Evolutionary conservation across 2,329 filamentous ascomycete genomes (phyloP).

Genomic region (Calonectria pauciramosa): DNA sequence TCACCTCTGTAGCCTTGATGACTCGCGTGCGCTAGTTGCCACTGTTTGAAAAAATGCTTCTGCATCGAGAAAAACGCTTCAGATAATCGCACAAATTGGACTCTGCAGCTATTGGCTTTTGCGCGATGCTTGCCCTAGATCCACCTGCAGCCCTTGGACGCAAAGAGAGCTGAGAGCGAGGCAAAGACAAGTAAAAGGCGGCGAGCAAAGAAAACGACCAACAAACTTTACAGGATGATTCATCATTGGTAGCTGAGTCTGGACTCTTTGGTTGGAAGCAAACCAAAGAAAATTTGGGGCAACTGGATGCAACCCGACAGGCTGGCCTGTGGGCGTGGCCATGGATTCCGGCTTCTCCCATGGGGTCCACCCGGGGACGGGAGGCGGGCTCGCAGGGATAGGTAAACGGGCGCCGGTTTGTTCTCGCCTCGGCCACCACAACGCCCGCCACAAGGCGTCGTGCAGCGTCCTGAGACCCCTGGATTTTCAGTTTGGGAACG

Average conservation of each 20-base stretch:
- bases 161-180: conserved; percentile 22
- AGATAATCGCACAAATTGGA: conserved; percentile 31
- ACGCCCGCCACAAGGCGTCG: conserved; percentile 35
- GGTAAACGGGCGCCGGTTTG: conserved; percentile 46
- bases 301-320: conserved; percentile 48
- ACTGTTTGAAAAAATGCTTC: background rate
- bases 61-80: conserved; percentile 17
- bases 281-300: conserved; percentile 35
- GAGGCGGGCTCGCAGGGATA: conserved; percentile 36
- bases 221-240: conserved; percentile 32
- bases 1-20: conserved; percentile 4
- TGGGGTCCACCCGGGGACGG: conserved; percentile 33
- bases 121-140: conserved; percentile 17
- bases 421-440: conserved; percentile 48
- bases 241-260: conserved; percentile 28
- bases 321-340: conserved; percentile 37
- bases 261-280: conserved; percentile 20
- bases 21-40: background rate
- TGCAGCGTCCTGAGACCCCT: conserved; percentile 36
- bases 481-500: conserved; percentile 20
- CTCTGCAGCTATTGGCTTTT: conserved; percentile 28
- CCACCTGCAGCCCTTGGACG: conserved; percentile 24
- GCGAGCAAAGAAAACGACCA: conserved; percentile 21
- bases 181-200: conserved; percentile 24
- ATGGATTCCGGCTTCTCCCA: conserved; percentile 51